Evolutionary conservation across 768 basidiomycete species (phyloP), one percentile per base, ranked within the genome.

Genomic region (Termitomyces sp.): DNA sequence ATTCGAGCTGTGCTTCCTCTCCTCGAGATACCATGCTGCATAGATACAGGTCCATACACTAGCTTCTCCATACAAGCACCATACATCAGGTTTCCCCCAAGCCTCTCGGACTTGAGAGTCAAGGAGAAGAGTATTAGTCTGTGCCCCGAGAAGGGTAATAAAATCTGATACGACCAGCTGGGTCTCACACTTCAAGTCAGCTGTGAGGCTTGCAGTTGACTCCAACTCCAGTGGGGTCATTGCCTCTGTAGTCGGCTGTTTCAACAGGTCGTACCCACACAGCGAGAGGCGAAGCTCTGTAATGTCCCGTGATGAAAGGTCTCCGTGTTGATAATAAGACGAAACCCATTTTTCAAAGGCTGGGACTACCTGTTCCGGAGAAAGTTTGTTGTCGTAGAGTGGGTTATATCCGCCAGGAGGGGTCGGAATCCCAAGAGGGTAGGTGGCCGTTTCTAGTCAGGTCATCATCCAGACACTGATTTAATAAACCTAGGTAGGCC

Each of bases 311-410:
- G 52, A 57, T 1, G 52, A 20, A 26, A 57, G 52, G 30, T 55
- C 47, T 12, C 22, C 48, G 22, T 60, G 53, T 4, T 55, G 40
- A 32, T 37, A 57, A 10, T 61, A 61, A 7, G 52, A 55, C 20
- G 60, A 32, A 8, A 51, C 44, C 60, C 60, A 61, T 37, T 22
- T 55, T n/a, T 18, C 26, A 5, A 61, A 61, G 30, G 36, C 24
- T 2, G 49, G 4, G 6, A 26, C 45, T 16, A 44, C 20, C 16
- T 49, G 16, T 22, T 57, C 49, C 4, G 44, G 16, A 58, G 61
- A n/a, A 10, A 61, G 18, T 13, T 47, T 40, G 10, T 50, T 16
- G 39, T 57, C 60, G 32, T 34, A 55, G 2, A 61, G 43, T 4
- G 60, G 60, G 3, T 10, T 4, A 22, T 61, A 61, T 13, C 46